Percentiles rank a stretch among this genome's conserved stretches.
Evolutionary conservation across 2,329 filamentous ascomycete species (phyloP).

Genomic region (Cladosporium austrohemisphaericum): DNA sequence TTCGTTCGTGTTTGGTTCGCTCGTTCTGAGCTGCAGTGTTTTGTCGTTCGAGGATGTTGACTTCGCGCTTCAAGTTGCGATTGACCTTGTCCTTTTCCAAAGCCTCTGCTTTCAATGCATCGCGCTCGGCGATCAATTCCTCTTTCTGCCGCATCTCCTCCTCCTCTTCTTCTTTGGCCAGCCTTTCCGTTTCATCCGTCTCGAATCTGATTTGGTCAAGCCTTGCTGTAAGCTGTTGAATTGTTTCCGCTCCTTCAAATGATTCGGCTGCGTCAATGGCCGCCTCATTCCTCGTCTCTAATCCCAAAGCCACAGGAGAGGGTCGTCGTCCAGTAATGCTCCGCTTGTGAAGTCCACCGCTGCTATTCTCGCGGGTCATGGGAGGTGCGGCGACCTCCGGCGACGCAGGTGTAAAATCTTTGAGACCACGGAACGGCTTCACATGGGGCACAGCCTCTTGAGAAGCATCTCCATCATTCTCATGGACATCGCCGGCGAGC

Average conservation of each 20-base stretch:
- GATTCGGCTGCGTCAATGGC: slow-evolving; percentile 38
- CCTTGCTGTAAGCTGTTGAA: slow-evolving; percentile 75
- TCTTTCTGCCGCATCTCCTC: slow-evolving; percentile 45
- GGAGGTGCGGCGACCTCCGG: slow-evolving; percentile 54
- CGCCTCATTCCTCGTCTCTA: slow-evolving; percentile 37
- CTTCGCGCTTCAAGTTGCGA: slow-evolving; percentile 74
- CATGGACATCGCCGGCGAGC: slow-evolving; percentile 26
- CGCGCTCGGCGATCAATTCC: slow-evolving; percentile 67
- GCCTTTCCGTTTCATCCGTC: slow-evolving; percentile 70
- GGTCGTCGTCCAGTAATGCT: slow-evolving; percentile 70
- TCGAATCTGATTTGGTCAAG: slow-evolving; percentile 79
- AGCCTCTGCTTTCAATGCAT: slow-evolving; percentile 70
- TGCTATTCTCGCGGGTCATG: slow-evolving; percentile 64
- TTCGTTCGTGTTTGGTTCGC: slow-evolving; percentile 71
- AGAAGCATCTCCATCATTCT: slow-evolving; percentile 39
- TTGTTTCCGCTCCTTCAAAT: slow-evolving; percentile 60
- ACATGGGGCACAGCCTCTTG: slow-evolving; percentile 51
- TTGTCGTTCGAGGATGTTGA: slow-evolving; percentile 73
- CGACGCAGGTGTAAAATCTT: slow-evolving; percentile 57
- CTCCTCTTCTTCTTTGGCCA: slow-evolving; percentile 60
- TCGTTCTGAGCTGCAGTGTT: slow-evolving; percentile 78
- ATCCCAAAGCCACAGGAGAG: slow-evolving; percentile 52
- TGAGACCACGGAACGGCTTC: slow-evolving; percentile 43
- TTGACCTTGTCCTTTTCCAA: slow-evolving; percentile 92
- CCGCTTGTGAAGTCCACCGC: slow-evolving; percentile 55